Evolutionary conservation across 306 rosid species (phyloP), one percentile per base, ranked within the genome.

Genomic region (Carpinus viminea): DNA sequence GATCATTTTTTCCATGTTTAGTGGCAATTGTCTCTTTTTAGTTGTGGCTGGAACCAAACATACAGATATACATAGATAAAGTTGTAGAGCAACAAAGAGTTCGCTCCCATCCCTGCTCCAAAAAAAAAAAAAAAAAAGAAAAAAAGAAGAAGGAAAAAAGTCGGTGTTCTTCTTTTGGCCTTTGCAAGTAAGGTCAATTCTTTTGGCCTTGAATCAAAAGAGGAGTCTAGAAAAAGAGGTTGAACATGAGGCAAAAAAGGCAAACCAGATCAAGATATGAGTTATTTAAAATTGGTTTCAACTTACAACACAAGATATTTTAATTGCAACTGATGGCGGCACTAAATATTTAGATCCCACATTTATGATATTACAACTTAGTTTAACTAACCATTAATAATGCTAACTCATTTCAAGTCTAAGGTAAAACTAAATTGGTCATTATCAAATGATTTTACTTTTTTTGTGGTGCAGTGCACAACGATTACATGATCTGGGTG

Each of bases 401-500:
- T 61, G 12, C 17, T 7, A n/a, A 20, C 24, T 61, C 68, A 26
- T 28, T 28, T 5, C 5, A 13, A 12, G 10, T 41, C 45, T n/a
- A 34, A 71, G 41, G 26, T 72, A 43, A 83, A 69, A 26, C 48
- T 70, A 50, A 65, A 17, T 73, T 46, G 55, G 61, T 60, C 71
- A 62, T 70, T 56, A 20, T 53, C 26, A 43, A 31, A 11, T 51
- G 18, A 13, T 78, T 7, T 78, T 41, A 41, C 45, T 34, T 10
- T 81, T 3, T 81, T 21, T 69, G 65, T 20, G 26, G 80, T 80
- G 80, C 96, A 95, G 99, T 70, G 86, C 88, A 7, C 99, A 95
- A 64, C 74, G 91, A 74, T 60, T 95, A 86, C 87, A 91, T 77
- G 92, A 90, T 81, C 79, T 95, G 64, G 94, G 98, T 45, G 90